A percentile compares a stretch with the other conserved stretches of the same genome.
phyloP scores from a whole-genome alignment of 768 basidiomycete genomes.

The Lactarius deliciosus region DNA sequence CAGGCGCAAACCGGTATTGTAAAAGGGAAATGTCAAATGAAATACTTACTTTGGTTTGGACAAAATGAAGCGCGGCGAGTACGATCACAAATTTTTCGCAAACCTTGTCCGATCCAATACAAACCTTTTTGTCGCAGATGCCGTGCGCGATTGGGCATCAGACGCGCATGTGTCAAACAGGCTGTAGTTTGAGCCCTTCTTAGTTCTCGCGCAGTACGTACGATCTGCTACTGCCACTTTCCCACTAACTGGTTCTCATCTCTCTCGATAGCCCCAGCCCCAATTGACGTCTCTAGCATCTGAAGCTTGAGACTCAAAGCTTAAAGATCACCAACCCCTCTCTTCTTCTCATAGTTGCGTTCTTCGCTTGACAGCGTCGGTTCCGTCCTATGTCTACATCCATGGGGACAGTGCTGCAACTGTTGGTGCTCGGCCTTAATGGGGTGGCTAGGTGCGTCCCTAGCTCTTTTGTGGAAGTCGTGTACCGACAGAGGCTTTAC shows the following conservation, averaged over 20 bases:
- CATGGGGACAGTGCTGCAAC: not conserved
- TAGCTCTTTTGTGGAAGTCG: not conserved
- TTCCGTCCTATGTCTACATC: not conserved
- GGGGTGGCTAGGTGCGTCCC: not conserved
- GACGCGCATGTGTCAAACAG: no score
- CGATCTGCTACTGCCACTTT: not conserved
- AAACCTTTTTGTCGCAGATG: no score
- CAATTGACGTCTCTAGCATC: not conserved
- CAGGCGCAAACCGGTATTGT: not conserved
- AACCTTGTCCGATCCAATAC: no score
- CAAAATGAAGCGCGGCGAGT: no score
- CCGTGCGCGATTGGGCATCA: no score
- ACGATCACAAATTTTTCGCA: no score
- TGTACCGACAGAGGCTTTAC: not conserved
- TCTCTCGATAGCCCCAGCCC: not conserved
- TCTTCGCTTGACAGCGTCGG: not conserved
- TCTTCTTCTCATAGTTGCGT: no score
- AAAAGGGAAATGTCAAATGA: no score
- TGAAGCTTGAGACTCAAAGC: not conserved
- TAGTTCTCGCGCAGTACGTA: not conserved
- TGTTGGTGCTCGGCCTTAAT: not conserved
- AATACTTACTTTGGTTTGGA: no score
- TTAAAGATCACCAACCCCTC: not conserved
- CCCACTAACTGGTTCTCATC: not conserved
- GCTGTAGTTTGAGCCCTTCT: not conserved